phyloP scores from a whole-genome alignment of 495 filamentous ascomycete species.

The Podospora comata region DNA sequence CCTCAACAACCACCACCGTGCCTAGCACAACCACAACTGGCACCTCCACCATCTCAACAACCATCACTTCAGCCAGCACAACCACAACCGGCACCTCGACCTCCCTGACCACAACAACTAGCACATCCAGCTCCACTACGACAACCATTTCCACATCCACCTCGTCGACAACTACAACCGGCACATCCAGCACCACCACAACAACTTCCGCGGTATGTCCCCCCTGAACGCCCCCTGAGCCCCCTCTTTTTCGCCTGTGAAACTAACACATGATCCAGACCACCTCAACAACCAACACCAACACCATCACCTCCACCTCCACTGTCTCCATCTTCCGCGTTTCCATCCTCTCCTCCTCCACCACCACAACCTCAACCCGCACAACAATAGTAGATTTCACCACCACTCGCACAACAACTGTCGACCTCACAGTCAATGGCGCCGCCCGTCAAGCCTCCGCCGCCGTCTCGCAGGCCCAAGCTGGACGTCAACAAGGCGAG shows the following conservation, averaged over 20 bases:
- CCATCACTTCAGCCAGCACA: neutral
- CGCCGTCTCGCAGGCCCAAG: neutral
- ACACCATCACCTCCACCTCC: neutral
- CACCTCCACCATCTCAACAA: neutral
- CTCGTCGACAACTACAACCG: neutral
- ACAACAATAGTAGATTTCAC: neutral
- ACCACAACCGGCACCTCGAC: neutral
- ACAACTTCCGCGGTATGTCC: neutral
- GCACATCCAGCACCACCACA: neutral
- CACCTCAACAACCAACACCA: neutral
- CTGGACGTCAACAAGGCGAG: neutral
- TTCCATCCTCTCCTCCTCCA: neutral
- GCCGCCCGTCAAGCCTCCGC: neutral
- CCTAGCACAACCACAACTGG: neutral
- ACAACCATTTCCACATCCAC: neutral
- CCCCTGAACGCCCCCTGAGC: too few species aligned
- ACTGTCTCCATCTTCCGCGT: neutral
- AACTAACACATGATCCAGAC: neutral
- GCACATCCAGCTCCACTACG: neutral
- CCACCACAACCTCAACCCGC: neutral
- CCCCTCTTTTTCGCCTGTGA: neutral
- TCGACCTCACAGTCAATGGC: neutral
- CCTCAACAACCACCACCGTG: neutral
- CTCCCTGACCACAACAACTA: neutral
- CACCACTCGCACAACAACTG: constrained; percentile 1